Evolutionary conservation across 106 monocot species (phyloP).

Genomic region (Dendrobium officinale): DNA sequence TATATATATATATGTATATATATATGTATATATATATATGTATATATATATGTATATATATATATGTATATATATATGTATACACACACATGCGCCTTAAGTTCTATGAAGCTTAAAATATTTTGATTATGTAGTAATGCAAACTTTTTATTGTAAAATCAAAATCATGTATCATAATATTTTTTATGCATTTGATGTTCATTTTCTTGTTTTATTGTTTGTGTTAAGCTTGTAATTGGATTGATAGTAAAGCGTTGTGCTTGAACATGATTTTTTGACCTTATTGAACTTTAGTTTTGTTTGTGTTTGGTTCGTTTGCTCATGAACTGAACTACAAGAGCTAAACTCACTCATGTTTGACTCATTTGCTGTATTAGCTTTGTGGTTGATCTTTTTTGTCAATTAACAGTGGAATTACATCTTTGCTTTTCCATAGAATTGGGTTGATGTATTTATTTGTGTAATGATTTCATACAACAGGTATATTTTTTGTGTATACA

Average conservation of each 20-base stretch:
- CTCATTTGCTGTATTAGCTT: not conserved
- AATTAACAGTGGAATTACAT: not conserved
- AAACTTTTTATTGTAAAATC: too few relatives aligned
- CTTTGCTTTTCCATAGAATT: constrained; percentile 1
- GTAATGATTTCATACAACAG: not conserved
- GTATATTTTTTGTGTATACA: not conserved
- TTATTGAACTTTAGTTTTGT: not conserved
- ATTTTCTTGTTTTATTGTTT: not conserved
- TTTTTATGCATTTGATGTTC: not conserved
- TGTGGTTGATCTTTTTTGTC: not conserved
- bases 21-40: too few relatives aligned
- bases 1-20: too few relatives aligned
- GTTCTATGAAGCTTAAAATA: too few relatives aligned
- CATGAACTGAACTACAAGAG: not conserved
- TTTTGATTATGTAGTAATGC: too few relatives aligned
- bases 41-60: too few relatives aligned
- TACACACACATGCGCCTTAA: too few relatives aligned
- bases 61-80: too few relatives aligned
- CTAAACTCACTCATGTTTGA: not conserved
- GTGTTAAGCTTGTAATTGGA: not conserved
- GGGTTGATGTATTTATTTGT: not conserved
- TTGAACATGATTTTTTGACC: not conserved
- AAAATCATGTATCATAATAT: not conserved
- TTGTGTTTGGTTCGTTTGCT: not conserved
- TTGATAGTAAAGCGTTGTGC: too few relatives aligned